These are phyloP conservation scores for Neostapfia colusana DNA, from an alignment of 176 grass and related monocot species.

Conservation along the genomic window DNA sequence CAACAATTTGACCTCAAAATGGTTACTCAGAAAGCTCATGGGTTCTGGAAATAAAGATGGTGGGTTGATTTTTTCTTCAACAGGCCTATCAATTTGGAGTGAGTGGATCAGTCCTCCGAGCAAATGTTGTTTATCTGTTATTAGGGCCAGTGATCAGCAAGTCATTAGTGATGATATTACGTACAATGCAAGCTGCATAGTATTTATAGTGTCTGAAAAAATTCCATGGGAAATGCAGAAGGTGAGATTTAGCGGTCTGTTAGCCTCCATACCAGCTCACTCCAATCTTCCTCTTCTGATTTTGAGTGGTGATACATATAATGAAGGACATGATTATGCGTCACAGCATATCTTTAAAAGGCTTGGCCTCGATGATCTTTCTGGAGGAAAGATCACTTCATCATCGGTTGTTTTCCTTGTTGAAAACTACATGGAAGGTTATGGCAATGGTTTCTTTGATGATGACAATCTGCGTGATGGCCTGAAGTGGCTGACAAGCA, in stretches of 20 bases:
- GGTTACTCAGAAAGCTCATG: constrained; percentile 80
- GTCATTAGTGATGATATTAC: constrained; percentile 45
- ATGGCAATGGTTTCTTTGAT: constrained; percentile 64
- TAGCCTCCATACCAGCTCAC: constrained; percentile 58
- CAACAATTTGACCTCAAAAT: constrained; percentile 52
- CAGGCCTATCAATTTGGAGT: constrained; percentile 64
- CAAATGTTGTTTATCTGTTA: constrained; percentile 64
- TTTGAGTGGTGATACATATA: constrained; percentile 54
- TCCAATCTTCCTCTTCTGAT: constrained; percentile 77
- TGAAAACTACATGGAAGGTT: constrained; percentile 28
- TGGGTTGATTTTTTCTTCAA: constrained; percentile 42
- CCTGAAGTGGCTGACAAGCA: constrained; percentile 67
- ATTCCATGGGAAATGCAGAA: constrained; percentile 75
- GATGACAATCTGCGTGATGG: constrained; percentile 65
- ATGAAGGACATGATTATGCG: constrained; percentile 50
- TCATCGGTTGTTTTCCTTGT: constrained; percentile 71
- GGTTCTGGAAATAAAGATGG: constrained; percentile 49
- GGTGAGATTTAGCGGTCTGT: constrained; percentile 53
- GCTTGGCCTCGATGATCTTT: constrained; percentile 50
- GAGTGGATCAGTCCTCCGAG: constrained; percentile 47
- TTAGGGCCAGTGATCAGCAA: constrained; percentile 58
- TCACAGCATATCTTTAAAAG: constrained; percentile 53
- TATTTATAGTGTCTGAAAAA: constrained; percentile 81
- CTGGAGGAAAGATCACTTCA: constrained; percentile 50
- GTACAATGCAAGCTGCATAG: constrained; percentile 48